phyloP scores from a whole-genome alignment of 768 basidiomycete genomes.

The Sporobolomyces pararoseus region DNA sequence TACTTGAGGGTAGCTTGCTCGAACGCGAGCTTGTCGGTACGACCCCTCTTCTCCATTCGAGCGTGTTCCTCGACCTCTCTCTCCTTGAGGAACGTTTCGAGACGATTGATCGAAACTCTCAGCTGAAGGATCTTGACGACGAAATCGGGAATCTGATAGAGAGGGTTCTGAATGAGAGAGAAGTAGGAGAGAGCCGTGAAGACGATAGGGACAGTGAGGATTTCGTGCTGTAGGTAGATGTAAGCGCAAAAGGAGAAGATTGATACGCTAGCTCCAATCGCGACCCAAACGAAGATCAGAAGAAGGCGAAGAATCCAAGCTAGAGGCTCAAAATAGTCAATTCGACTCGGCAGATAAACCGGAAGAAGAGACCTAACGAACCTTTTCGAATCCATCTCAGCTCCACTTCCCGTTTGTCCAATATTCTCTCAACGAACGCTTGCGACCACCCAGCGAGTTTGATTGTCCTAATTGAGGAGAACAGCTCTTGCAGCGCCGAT shows the following conservation, averaged over 20 bases:
- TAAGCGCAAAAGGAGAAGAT: slow-evolving; percentile 29
- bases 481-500: slow-evolving; percentile 34
- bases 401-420: slow-evolving; percentile 5
- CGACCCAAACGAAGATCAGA: slow-evolving; percentile 18
- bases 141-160: slow-evolving; percentile 75
- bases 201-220: slow-evolving; percentile 72
- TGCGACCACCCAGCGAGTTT: slow-evolving; percentile 42
- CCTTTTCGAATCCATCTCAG: slow-evolving; percentile 20
- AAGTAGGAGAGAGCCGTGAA: slow-evolving; percentile 87
- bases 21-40: not conserved
- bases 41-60: not conserved
- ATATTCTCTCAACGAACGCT: slow-evolving; percentile 14
- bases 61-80: slow-evolving; percentile 50
- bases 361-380: not conserved
- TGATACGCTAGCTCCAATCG: slow-evolving; percentile 19
- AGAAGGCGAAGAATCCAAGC: slow-evolving; percentile 3
- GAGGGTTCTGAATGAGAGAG: slow-evolving; percentile 62
- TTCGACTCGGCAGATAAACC: too few relatives aligned
- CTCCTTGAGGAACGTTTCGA: slow-evolving; percentile 55
- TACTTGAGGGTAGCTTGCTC: slow-evolving; percentile 27
- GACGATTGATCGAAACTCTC: slow-evolving; percentile 64
- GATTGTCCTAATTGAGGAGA: slow-evolving; percentile 30
- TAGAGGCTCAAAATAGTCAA: not conserved
- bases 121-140: slow-evolving; percentile 71
- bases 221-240: slow-evolving; percentile 57